Conservation (phyloP, 2,329 filamentous ascomycete genomes). For the Sporothrix variecibatus region DNA sequence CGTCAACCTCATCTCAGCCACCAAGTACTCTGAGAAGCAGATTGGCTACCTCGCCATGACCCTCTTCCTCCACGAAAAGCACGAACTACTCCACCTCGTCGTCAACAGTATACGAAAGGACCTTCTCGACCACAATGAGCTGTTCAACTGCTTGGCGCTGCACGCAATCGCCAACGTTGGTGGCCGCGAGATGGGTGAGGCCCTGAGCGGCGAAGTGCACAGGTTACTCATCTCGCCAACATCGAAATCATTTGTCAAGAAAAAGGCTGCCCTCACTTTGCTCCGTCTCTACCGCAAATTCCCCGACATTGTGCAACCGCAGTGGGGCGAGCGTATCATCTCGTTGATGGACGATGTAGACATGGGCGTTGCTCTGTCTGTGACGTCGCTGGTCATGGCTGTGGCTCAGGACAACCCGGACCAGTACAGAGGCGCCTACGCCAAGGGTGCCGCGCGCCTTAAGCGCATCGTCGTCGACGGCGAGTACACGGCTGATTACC, state of each 20-base stretch:
- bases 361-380: conserved; percentile 89
- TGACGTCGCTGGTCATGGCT: conserved; percentile 93
- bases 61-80: conserved; percentile 93
- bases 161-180: conserved; percentile 99
- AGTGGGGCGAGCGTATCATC: conserved; percentile 97
- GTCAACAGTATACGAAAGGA: conserved; percentile 99
- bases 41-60: conserved; percentile 98
- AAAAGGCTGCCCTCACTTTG: conserved; percentile 93
- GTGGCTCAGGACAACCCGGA: conserved; percentile 93
- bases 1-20: conserved; percentile 94
- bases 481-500: conserved; percentile 86
- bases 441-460: conserved; percentile 85
- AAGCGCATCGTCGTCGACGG: conserved; percentile 90
- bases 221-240: conserved; percentile 86
- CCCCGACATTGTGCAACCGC: conserved; percentile 87
- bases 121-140: conserved; percentile 88
- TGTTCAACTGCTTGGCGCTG: conserved; percentile 94
- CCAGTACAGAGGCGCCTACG: conserved; percentile 89
- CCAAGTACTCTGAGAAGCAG: conserved; percentile 98
- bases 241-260: conserved; percentile 98
- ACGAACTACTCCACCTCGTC: conserved; percentile 92
- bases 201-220: conserved; percentile 88
- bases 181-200: conserved; percentile 94
- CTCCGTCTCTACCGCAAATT: conserved; percentile 93
- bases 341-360: conserved; percentile 98